These are phyloP conservation scores for Fusarium agapanthi DNA, from an alignment of 2,329 filamentous ascomycete genomes.

Conservation along the genomic window DNA sequence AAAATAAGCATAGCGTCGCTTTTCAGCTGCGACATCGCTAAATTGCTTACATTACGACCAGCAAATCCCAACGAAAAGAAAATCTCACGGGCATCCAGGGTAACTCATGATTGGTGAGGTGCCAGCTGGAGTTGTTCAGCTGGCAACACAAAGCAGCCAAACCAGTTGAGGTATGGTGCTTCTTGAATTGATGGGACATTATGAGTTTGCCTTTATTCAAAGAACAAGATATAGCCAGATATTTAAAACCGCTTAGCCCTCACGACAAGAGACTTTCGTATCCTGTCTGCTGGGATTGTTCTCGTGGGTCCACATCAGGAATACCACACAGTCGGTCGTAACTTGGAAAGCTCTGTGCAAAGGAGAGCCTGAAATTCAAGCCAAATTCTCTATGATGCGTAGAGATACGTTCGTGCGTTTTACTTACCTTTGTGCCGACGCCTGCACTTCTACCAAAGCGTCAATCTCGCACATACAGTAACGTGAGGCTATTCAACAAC, in stretches of 20 bases:
- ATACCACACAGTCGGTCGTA: neutral
- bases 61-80: neutral
- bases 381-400: too few relatives aligned
- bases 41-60: neutral
- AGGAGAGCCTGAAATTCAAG: too few relatives aligned
- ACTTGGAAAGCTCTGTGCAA: too few relatives aligned
- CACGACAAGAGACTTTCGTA: fast-evolving
- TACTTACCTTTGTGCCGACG: too few relatives aligned
- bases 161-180: neutral
- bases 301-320: fast-evolving
- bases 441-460: too few relatives aligned
- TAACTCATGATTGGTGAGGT: fast-evolving
- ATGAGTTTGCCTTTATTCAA: neutral
- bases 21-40: neutral
- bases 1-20: neutral
- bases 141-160: neutral
- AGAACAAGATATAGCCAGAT: fast-evolving
- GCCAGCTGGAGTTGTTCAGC: neutral
- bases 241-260: fast-evolving
- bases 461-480: too few relatives aligned
- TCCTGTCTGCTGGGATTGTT: fast-evolving
- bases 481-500: too few relatives aligned
- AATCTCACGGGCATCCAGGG: too few relatives aligned
- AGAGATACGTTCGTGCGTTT: too few relatives aligned
- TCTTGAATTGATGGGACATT: neutral